Evolutionary conservation across 306 rosid genomes (phyloP), one percentile per base, ranked within the genome.

Genomic region (Bauhinia variegata): DNA sequence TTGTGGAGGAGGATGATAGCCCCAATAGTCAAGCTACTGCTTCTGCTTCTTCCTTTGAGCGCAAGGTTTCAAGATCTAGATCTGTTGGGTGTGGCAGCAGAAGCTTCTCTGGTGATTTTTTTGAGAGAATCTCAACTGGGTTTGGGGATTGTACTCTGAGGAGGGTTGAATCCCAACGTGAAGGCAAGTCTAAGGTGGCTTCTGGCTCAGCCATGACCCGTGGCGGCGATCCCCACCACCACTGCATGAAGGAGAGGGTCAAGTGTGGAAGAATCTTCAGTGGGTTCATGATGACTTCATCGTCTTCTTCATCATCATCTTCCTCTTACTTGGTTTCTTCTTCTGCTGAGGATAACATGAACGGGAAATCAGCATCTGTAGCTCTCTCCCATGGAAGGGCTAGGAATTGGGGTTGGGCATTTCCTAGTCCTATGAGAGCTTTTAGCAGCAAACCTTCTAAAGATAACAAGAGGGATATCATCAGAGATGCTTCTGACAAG

Each of bases 31-130:
- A 75, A 15, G 42, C 80, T 34, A 72, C 86, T n/a, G 85, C 84
- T 23, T 80, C 82, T 1, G 87, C 72, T 33, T 80, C 95, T 10
- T 89, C 98, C 3, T 85, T 88, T 18, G 97, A 86, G 49, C 87
- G 97, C 3, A 95, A 95, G 67, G 96, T 90, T 37, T 95, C 95
- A 34, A 81, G 99, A 85, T 95, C 99, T 56, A 85, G 96, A 90
- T 95, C 97, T 67, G 96, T 95, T 52, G 99, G 97, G 0, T 90
- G 99, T 54, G 99, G 99, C 11, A 90, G 97, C 77, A 78, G 96
- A 38, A 95, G 99, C 82, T 95, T 95, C 76, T 90, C 96, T 23
- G 96, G 95, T 4, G 97, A 95, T 39, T 86, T 95, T 56, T 95
- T 95, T 49, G 99, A 95, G 83, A 78, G 99, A 70, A 90, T 95